A percentile compares a stretch with the other conserved stretches of the same genome.
phyloP scores from a whole-genome alignment of 2,329 filamentous ascomycete genomes.

The Incumbomyces lentus region DNA sequence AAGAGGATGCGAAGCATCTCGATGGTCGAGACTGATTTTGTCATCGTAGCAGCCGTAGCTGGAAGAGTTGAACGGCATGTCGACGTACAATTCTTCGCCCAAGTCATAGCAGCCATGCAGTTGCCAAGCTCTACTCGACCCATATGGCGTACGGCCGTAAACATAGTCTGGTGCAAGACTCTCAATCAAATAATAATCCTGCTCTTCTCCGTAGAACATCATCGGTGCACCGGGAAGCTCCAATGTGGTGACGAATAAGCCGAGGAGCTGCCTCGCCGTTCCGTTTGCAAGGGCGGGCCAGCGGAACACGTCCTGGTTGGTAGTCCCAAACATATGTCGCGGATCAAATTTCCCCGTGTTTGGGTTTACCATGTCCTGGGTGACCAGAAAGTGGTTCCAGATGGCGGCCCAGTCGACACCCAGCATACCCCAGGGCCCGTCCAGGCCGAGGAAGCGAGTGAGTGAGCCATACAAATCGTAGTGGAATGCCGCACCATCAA shows the following conservation, averaged over 20 bases:
- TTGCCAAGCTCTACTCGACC: slow-evolving; percentile 52
- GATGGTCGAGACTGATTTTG: slow-evolving; percentile 48
- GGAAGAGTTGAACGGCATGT: slow-evolving; percentile 48
- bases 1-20: slow-evolving; percentile 52
- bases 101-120: slow-evolving; percentile 54
- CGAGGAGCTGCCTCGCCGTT: slow-evolving; percentile 47
- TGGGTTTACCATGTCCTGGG: slow-evolving; percentile 51
- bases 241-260: slow-evolving; percentile 48
- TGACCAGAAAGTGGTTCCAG: slow-evolving; percentile 46
- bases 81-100: slow-evolving; percentile 42
- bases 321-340: slow-evolving; percentile 53
- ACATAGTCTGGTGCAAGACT: slow-evolving; percentile 56
- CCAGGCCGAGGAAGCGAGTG: slow-evolving; percentile 50
- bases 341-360: slow-evolving; percentile 54
- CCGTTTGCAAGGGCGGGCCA: slow-evolving; percentile 52
- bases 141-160: slow-evolving; percentile 54
- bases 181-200: slow-evolving; percentile 53
- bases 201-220: slow-evolving; percentile 55
- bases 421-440: slow-evolving; percentile 45
- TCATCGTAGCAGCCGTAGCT: slow-evolving; percentile 39
- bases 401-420: slow-evolving; percentile 45
- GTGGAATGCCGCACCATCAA: slow-evolving; percentile 53
- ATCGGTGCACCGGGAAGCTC: slow-evolving; percentile 52
- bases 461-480: slow-evolving; percentile 54
- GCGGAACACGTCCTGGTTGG: slow-evolving; percentile 56